Base-by-base conservation (phyloP, 192 early-diverging fungal species). In the Backusella westeae region DNA sequence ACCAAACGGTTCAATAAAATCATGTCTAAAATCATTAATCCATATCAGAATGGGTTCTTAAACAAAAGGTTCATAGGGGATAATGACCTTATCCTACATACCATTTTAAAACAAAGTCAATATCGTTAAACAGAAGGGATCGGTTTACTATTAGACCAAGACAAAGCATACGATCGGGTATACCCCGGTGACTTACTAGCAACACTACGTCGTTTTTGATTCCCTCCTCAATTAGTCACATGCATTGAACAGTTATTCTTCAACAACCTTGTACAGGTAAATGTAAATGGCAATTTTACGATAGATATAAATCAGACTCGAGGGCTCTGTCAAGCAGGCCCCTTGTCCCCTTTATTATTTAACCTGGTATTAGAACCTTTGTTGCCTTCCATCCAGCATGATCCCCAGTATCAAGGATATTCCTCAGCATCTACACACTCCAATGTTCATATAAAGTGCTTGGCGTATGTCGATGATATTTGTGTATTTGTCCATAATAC, bases 191-290 rank as follows among this genome's bases (percentile, higher is more conserved):
- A 80, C 32, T 35, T 81, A 0, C 17, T 4, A 3, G 26, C 29
- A 0, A 69, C 77, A 21, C 80, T 81, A 0, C 14, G 26, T 3
- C 9, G 9, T 0, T 81, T 74, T 65, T 32, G 72, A 14, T 81
- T 74, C 2, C 77, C 78, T 26, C 19, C 36, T n/a, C 46, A 14
- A 9, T 8, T 71, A 12, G 34, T 44, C 34, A 34, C 14, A 17
- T 67, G 17, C 49, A 73, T 63, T 38, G n/a, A 4, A 6, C 4
- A 4, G 19, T 73, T 84, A 0, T 84, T 81, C 49, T 84, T 84
- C 19, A 7, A 1, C 19, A 84, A 53, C 0, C 17, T 69, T 1
- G 71, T 81, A 4, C 15, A 52, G 0, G 49, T 77, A 1, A 78
- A 77, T 41, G 67, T 82, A 9, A 82, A 78, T 26, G 77, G 77